phyloP scores from a whole-genome alignment of 2,329 filamentous ascomycete species.

The Mariannaea sp. region DNA sequence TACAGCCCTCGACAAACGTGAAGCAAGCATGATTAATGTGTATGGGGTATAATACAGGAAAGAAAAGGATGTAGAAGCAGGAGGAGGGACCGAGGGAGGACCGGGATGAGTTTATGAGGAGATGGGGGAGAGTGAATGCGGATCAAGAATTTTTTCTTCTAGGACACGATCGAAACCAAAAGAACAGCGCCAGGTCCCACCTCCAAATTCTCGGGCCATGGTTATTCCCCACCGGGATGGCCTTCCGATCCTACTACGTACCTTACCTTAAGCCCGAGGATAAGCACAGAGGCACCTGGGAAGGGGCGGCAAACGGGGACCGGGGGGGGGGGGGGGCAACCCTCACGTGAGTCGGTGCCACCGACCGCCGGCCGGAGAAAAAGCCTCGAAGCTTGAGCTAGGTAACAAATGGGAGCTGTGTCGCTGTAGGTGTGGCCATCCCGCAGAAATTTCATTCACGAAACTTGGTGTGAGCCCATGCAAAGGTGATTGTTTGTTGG shows the following conservation, averaged over 20 bases:
- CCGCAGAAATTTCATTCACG: no score
- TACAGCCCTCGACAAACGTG: slow-evolving; percentile 76
- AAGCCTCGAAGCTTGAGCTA: not conserved
- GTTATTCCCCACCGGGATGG: slow-evolving; percentile 30
- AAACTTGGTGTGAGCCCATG: no score
- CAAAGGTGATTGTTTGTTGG: no score
- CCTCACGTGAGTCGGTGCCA: slow-evolving; percentile 11
- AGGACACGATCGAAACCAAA: slow-evolving; percentile 49
- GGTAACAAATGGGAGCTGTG: not conserved
- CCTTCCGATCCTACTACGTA: not conserved
- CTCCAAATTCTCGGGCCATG: slow-evolving; percentile 40
- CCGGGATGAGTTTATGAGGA: slow-evolving; percentile 37
- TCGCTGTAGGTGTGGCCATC: not conserved
- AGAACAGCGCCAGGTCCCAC: slow-evolving; percentile 46
- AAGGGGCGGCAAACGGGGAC: not conserved
- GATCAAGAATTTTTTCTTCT: slow-evolving; percentile 45
- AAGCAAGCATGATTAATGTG: slow-evolving; percentile 65
- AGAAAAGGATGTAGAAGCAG: slow-evolving; percentile 41
- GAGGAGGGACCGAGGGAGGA: slow-evolving; percentile 35
- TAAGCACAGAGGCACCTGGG: no score
- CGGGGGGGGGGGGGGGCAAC: not conserved
- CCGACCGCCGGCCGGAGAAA: slow-evolving; percentile 7
- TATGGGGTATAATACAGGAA: slow-evolving; percentile 44
- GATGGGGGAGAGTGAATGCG: slow-evolving; percentile 35
- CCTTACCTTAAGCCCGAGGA: slow-evolving; percentile 15